These are phyloP conservation scores for Rhodomyrtus tomentosa DNA, from an alignment of 345 rosid species.

Conservation along the genomic window DNA sequence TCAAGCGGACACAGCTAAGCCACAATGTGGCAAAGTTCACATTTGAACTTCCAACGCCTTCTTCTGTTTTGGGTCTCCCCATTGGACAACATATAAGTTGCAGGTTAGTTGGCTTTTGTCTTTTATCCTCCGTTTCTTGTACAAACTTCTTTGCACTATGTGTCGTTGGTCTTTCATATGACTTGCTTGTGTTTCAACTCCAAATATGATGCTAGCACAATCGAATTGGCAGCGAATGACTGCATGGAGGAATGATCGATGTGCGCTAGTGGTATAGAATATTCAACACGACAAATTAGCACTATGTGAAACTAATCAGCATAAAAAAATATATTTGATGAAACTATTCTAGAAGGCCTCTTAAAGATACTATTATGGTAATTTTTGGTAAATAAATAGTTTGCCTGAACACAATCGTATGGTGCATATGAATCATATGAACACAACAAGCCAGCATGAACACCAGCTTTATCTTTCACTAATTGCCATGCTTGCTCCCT, in stretches of 20 bases:
- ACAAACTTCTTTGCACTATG: not conserved
- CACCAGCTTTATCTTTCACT: not conserved
- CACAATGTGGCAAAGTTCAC: slow-evolving; percentile 92
- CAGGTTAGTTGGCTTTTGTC: slow-evolving; percentile 35
- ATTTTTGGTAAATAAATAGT: not conserved
- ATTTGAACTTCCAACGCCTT: slow-evolving; percentile 64
- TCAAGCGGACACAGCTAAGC: slow-evolving; percentile 71
- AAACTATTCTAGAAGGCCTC: not conserved
- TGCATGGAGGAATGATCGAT: not conserved
- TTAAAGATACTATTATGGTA: not conserved
- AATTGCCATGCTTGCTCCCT: not conserved
- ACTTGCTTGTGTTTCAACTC: not conserved
- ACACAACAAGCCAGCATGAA: not conserved
- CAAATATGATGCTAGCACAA: not conserved
- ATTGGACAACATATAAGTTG: slow-evolving; percentile 97
- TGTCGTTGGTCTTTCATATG: not conserved
- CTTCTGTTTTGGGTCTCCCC: slow-evolving; percentile 86
- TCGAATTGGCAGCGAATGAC: not conserved
- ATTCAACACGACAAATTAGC: not conserved
- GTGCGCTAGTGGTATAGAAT: not conserved
- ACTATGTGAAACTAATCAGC: not conserved
- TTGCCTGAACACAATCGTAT: not conserved
- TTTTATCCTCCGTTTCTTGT: not conserved
- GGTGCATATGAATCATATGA: not conserved
- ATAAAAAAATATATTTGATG: not conserved